These are phyloP conservation scores for Castanopsis chinensis DNA, from an alignment of 306 rosid genomes.

Conservation along the genomic window DNA sequence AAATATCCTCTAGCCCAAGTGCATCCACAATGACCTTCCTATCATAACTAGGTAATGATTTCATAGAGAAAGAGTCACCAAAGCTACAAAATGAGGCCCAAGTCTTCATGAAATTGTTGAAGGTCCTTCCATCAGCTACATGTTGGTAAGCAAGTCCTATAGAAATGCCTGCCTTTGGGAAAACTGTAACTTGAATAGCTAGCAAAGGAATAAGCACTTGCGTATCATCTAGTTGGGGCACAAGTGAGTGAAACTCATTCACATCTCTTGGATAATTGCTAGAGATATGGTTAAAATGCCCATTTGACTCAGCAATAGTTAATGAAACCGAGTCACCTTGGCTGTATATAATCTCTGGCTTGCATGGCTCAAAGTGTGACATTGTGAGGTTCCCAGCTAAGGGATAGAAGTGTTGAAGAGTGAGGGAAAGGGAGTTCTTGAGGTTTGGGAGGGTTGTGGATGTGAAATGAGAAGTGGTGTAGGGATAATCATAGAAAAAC, in stretches of 20 bases:
- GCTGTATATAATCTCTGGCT: constrained; percentile 31
- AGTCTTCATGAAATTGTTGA: constrained; percentile 43
- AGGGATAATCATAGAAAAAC: constrained; percentile 48
- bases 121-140: constrained; percentile 48
- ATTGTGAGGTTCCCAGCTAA: constrained; percentile 31
- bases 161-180: constrained; percentile 45
- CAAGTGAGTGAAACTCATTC: constrained; percentile 24
- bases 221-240: constrained; percentile 18
- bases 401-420: constrained; percentile 48
- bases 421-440: constrained; percentile 41
- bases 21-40: constrained; percentile 37
- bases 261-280: constrained; percentile 25
- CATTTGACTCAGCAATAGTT: constrained; percentile 18
- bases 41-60: constrained; percentile 19
- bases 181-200: constrained; percentile 36
- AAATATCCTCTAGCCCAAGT: constrained; percentile 23
- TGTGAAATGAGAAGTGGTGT: constrained; percentile 31
- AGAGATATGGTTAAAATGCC: constrained; percentile 24
- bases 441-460: constrained; percentile 38
- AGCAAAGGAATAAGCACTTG: constrained; percentile 31
- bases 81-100: constrained; percentile 39
- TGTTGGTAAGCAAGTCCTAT: constrained; percentile 42
- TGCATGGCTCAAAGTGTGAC: constrained; percentile 5
- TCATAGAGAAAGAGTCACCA: background rate
- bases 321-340: constrained; percentile 24